Percentiles rank a stretch among this genome's conserved stretches.
These are phyloP conservation scores for Epichloe amarillans DNA, from an alignment of 2,329 filamentous ascomycete species.

Conservation along the genomic window DNA sequence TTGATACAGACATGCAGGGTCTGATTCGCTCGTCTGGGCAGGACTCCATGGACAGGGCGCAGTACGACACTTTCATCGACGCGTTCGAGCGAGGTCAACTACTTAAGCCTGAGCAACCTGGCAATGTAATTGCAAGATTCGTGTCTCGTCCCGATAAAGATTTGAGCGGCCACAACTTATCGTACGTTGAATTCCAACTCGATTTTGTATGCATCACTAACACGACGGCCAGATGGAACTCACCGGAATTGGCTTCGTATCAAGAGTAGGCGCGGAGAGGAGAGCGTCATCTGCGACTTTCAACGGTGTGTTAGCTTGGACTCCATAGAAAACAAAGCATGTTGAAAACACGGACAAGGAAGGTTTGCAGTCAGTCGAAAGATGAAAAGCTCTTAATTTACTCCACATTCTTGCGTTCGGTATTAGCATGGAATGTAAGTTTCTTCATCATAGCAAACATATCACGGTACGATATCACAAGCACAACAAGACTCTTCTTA, in stretches of 20 bases:
- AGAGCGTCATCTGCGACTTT: not conserved
- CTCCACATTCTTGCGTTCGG: constrained; percentile 53
- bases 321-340: constrained; percentile 9
- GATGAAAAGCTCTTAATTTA: constrained; percentile 68
- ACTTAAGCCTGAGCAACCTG: constrained; percentile 71
- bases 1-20: constrained; percentile 86
- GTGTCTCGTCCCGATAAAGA: constrained; percentile 49
- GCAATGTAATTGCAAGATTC: constrained; percentile 72
- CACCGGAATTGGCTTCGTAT: constrained; percentile 37
- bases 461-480: not conserved
- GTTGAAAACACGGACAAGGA: constrained; percentile 13
- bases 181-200: constrained; percentile 29
- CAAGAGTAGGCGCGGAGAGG: constrained; percentile 22
- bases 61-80: constrained; percentile 55
- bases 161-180: constrained; percentile 65
- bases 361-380: constrained; percentile 54
- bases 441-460: constrained; percentile 47
- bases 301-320: not conserved
- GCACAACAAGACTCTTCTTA: constrained; percentile 9
- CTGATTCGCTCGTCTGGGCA: constrained; percentile 53
- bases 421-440: constrained; percentile 65
- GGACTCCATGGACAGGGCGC: constrained; percentile 34
- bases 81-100: constrained; percentile 59
- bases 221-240: constrained; percentile 21
- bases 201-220: constrained; percentile 8